A percentile compares a stretch with the other conserved stretches of the same genome.
These are phyloP conservation scores for Dacryopinax spathularia DNA, from an alignment of 768 basidiomycete species.

Conservation along the genomic window DNA sequence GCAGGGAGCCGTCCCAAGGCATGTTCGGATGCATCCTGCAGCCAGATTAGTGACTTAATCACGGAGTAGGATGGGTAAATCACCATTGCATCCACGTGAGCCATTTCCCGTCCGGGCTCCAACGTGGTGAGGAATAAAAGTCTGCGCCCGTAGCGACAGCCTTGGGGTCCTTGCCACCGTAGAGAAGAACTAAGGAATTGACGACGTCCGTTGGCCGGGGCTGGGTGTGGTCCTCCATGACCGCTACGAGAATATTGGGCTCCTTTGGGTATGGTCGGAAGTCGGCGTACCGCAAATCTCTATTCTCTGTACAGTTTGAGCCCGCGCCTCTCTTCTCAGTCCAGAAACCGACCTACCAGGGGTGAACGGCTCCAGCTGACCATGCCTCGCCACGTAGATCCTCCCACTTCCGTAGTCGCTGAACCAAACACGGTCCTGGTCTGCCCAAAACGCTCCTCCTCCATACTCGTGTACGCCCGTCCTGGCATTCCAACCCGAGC, in stretches of 20 bases:
- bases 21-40: slow-evolving; percentile 35
- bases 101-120: slow-evolving; percentile 44
- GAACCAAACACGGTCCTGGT: slow-evolving; percentile 41
- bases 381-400: slow-evolving; percentile 32
- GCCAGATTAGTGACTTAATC: not conserved
- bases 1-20: slow-evolving; percentile 54
- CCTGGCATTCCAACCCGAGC: slow-evolving; percentile 40
- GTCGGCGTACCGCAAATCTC: slow-evolving; percentile 47
- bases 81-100: slow-evolving; percentile 55
- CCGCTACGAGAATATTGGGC: slow-evolving; percentile 40
- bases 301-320: slow-evolving; percentile 27
- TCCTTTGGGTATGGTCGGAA: slow-evolving; percentile 43
- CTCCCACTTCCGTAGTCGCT: slow-evolving; percentile 41
- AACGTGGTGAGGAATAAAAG: slow-evolving; percentile 51
- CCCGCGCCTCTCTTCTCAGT: not conserved
- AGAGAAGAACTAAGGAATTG: slow-evolving; percentile 44
- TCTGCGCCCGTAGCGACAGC: slow-evolving; percentile 45
- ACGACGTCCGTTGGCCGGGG: slow-evolving; percentile 37
- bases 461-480: slow-evolving; percentile 59
- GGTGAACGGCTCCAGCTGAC: slow-evolving; percentile 36
- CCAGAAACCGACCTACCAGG: slow-evolving; percentile 35
- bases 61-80: not conserved
- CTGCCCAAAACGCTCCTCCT: slow-evolving; percentile 43
- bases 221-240: slow-evolving; percentile 58
- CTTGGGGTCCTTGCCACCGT: slow-evolving; percentile 32